Base-by-base conservation (phyloP, 371 early-diverging fungal species). In the Coemansia sp. region DNA sequence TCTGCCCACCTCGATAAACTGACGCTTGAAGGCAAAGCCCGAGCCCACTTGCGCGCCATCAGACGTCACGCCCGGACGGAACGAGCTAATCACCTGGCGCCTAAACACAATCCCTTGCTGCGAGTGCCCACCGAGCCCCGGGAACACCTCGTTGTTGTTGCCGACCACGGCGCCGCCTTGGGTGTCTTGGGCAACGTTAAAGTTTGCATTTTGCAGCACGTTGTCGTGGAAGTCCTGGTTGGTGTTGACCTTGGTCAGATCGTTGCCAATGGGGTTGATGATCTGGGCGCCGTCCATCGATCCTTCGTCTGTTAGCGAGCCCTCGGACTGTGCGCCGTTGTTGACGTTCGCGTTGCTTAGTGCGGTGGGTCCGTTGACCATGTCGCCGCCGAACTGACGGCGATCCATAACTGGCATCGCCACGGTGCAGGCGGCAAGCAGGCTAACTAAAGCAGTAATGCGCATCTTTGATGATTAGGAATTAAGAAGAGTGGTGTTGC, bases 171-270 rank as follows among this genome's bases (percentile, higher is more conserved):
- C 64, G 7, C 48, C 40, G 46, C 74, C 74, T 10, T 53, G 31
- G 1, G 58, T 60, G n/a, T 57, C 50, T 4, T 37, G 29, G 2
- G 72, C 74, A 1, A 58, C 7, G 58, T 74, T 74, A 49, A 71
- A 10, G 24, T 58, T 65, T 38, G 72, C 62, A 55, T 74, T 74
- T 37, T 64, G 60, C 38, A 74, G 29, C 14, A 44, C 40, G 62
- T 74, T 74, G 61, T 71, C 74, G 47, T 74, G 74, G 29, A 64
- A 6, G 53, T 74, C 44, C 14, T 44, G 8, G 62, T 74, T 74
- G 14, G 33, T 42, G 46, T 56, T 74, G 34, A 58, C 39, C 14
- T 64, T 54, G 57, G 55, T 53, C 6, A 74, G n/a, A 4, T 14
- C 36, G 61, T 74, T 74, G 40, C 72, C 74, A 9, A 44, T 40